Conservation (phyloP, 140 eudicot species). For the Bidens hawaiensis region DNA sequence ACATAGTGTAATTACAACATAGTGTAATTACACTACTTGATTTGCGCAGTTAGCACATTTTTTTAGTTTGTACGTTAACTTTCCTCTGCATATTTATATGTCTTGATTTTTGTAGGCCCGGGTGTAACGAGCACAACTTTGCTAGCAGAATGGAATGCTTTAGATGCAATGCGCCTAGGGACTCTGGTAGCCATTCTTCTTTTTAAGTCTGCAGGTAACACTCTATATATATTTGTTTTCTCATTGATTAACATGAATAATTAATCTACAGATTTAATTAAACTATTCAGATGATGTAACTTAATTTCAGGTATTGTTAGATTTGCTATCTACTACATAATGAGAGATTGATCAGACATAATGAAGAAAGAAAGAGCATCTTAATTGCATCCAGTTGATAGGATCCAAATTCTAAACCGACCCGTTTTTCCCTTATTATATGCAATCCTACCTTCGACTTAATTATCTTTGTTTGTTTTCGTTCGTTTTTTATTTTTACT, state of each 20-base stretch:
- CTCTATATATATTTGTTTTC: background rate
- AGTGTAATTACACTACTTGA: too few species aligned
- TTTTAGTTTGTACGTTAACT: too few species aligned
- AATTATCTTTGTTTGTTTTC: too few species aligned
- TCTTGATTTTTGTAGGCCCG: conserved; percentile 45
- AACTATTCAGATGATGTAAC: conserved; percentile 12
- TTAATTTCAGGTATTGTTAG: conserved; percentile 41
- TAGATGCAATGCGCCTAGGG: conserved; percentile 96
- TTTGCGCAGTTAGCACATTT: too few species aligned
- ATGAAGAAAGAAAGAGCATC: conserved; percentile 27
- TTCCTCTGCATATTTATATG: too few species aligned
- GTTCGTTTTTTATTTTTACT: conserved; percentile 13
- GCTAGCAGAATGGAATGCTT: conserved; percentile 97
- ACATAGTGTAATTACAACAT: too few species aligned
- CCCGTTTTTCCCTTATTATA: conserved; percentile 32
- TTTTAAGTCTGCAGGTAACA: conserved; percentile 31
- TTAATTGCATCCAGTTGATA: conserved; percentile 20
- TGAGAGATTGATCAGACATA: conserved; percentile 33
- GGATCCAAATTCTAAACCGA: conserved; percentile 28
- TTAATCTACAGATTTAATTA: background rate
- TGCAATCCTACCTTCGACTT: conserved; percentile 35
- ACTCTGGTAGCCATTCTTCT: conserved; percentile 56
- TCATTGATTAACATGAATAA: too few species aligned
- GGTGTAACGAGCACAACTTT: conserved; percentile 95
- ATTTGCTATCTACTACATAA: conserved; percentile 15